phyloP scores from a whole-genome alignment of 164 flowering plant species.

The Sextonia rubra region DNA sequence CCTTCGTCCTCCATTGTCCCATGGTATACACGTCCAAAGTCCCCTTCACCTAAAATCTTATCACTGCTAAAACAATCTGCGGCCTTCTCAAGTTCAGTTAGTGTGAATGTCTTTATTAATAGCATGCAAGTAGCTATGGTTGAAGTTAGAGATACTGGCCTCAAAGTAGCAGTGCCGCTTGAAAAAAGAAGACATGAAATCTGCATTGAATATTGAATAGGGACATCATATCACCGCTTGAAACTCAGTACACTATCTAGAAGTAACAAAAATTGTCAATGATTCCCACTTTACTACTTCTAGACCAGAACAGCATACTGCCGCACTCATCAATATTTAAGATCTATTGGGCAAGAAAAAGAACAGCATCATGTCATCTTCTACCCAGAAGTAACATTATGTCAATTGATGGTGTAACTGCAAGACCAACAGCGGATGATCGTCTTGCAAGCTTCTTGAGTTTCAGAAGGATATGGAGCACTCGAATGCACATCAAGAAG shows the following conservation, averaged over 20 bases:
- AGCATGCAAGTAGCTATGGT: conserved; percentile 68
- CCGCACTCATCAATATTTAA: no score
- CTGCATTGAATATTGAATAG: conserved; percentile 34
- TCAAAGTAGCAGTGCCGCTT: conserved; percentile 62
- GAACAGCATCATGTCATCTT: not conserved
- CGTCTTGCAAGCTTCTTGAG: conserved; percentile 63
- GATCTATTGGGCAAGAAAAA: no score
- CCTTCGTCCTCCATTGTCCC: conserved; percentile 66
- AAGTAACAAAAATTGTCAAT: no score
- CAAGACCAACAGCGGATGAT: conserved; percentile 75
- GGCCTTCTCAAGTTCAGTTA: conserved; percentile 75
- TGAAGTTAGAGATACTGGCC: conserved; percentile 67
- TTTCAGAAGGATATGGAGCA: conserved; percentile 44
- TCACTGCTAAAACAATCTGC: conserved; percentile 73
- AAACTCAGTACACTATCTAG: not conserved
- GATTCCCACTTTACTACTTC: no score
- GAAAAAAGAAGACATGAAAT: conserved; percentile 57
- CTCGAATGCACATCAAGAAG: conserved; percentile 55
- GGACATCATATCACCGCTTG: not conserved
- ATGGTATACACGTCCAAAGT: conserved; percentile 87
- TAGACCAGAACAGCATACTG: no score
- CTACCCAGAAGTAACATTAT: conserved; percentile 86
- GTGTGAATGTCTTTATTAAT: conserved; percentile 76
- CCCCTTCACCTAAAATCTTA: conserved; percentile 87
- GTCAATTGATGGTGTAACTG: conserved; percentile 49